phyloP scores from a whole-genome alignment of 495 filamentous ascomycete species.

The Xeromyces bisporus region DNA sequence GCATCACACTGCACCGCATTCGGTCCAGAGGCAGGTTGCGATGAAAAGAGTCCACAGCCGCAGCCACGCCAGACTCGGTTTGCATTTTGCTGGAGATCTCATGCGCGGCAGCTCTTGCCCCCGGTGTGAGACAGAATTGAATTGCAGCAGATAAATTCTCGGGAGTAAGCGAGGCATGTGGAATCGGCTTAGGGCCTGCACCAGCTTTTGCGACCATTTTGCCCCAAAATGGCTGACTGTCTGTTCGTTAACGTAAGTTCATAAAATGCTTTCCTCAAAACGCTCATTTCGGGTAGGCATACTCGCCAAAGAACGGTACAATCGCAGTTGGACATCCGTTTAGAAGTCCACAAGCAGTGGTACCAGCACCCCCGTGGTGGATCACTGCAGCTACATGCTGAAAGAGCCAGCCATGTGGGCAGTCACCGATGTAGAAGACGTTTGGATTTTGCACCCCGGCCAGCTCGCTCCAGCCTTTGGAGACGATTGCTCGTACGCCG shows the following conservation, averaged over 20 bases:
- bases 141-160: slow-evolving; percentile 55
- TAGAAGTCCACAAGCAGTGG: slow-evolving; percentile 43
- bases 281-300: slow-evolving; percentile 5
- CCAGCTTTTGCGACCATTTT: slow-evolving; percentile 46
- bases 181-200: slow-evolving; percentile 55
- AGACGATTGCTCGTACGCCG: slow-evolving; percentile 41
- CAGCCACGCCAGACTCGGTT: slow-evolving; percentile 52
- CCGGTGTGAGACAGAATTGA: slow-evolving; percentile 40
- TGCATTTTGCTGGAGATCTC: slow-evolving; percentile 45
- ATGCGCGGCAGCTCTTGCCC: slow-evolving; percentile 37
- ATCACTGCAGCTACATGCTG: slow-evolving; percentile 42
- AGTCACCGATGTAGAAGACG: slow-evolving; percentile 41
- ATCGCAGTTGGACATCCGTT: slow-evolving; percentile 42
- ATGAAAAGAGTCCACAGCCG: slow-evolving; percentile 58
- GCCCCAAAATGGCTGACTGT: slow-evolving; percentile 63
- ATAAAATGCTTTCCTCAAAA: background rate
- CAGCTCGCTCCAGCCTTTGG: slow-evolving; percentile 46
- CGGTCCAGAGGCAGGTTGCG: slow-evolving; percentile 38
- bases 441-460: slow-evolving; percentile 28
- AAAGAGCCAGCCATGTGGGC: slow-evolving; percentile 52
- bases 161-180: slow-evolving; percentile 48
- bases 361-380: slow-evolving; percentile 51
- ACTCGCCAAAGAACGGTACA: slow-evolving; percentile 52
- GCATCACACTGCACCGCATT: slow-evolving; percentile 53
- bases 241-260: slow-evolving; percentile 1